These are phyloP conservation scores for Strobilomyces confusus DNA, from an alignment of 768 basidiomycete species.

Conservation along the genomic window DNA sequence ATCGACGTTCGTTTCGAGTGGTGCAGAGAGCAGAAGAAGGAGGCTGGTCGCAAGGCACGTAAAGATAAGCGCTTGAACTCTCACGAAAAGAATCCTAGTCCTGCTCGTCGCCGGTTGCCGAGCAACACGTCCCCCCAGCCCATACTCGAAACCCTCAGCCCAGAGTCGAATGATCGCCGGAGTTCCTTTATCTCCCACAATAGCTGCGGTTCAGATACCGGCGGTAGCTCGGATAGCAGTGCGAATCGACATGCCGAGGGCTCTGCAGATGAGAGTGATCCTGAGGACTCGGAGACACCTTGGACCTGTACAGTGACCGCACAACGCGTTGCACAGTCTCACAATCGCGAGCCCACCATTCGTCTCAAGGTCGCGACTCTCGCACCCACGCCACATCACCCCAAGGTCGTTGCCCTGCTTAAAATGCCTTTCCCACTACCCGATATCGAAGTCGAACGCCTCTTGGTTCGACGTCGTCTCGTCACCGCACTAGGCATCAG, in stretches of 20 bases:
- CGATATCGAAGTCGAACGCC: constrained; percentile 67
- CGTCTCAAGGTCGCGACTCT: constrained; percentile 76
- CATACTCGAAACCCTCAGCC: constrained; percentile 8
- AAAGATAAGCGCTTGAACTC: constrained; percentile 12
- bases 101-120: constrained; percentile 11
- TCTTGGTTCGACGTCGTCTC: constrained; percentile 50
- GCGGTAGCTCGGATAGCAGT: constrained; percentile 22
- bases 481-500: constrained; percentile 28
- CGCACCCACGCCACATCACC: constrained; percentile 92
- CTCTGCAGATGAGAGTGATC: constrained; percentile 80
- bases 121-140: constrained; percentile 4
- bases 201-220: constrained; percentile 35
- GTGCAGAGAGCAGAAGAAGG: constrained; percentile 42
- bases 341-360: no score
- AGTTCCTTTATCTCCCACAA: constrained; percentile 40
- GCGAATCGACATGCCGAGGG: constrained; percentile 33
- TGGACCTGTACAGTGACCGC: constrained; percentile 87
- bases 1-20: constrained; percentile 81
- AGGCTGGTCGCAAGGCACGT: constrained; percentile 19
- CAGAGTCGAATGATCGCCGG: constrained; percentile 25
- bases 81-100: constrained; percentile 10
- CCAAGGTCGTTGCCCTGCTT: constrained; percentile 87
- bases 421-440: constrained; percentile 89
- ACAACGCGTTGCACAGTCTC: constrained; percentile 38
- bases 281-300: constrained; percentile 94